Percentiles rank a stretch among this genome's conserved stretches.
These are phyloP conservation scores for Extremus antarcticus DNA, from an alignment of 495 filamentous ascomycete species.

Conservation along the genomic window DNA sequence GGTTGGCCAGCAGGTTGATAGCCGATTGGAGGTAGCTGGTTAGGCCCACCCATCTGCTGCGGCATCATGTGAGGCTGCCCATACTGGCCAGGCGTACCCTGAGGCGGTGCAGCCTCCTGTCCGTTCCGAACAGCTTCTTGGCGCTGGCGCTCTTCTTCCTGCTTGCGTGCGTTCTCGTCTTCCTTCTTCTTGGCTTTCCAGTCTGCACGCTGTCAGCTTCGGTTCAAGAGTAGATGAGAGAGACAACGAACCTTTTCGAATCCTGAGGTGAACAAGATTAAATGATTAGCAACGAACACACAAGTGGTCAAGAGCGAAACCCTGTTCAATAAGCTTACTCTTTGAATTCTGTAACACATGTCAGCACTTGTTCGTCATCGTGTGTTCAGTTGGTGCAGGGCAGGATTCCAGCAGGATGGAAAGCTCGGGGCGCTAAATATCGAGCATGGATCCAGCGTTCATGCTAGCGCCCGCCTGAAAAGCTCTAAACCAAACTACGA, in stretches of 20 bases:
- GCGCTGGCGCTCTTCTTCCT: constrained; percentile 76
- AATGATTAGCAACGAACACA: background rate
- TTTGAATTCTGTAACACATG: constrained; percentile 69
- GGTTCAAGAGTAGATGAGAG: background rate
- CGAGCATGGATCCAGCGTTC: constrained; percentile 1
- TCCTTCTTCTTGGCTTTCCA: constrained; percentile 83
- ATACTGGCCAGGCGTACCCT: constrained; percentile 40
- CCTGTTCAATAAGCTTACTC: constrained; percentile 38
- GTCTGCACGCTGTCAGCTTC: background rate
- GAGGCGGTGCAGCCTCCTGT: constrained; percentile 35
- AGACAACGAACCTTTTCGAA: background rate
- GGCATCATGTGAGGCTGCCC: constrained; percentile 39
- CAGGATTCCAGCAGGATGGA: background rate
- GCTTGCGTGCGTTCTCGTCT: constrained; percentile 82
- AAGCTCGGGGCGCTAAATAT: constrained; percentile 7
- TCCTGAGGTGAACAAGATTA: background rate
- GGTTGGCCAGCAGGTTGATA: constrained; percentile 60
- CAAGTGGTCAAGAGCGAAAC: background rate
- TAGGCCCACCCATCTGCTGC: constrained; percentile 44
- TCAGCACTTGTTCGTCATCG: constrained; percentile 19
- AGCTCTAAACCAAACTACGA: constrained; percentile 6
- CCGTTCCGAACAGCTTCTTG: constrained; percentile 47
- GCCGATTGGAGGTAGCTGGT: constrained; percentile 78
- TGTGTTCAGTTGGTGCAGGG: background rate
- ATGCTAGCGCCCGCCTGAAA: constrained; percentile 7